A percentile compares a stretch with the other conserved stretches of the same genome.
These are phyloP conservation scores for Kuraishia cidri DNA, from an alignment of 805 yeast genomes.

Conservation along the genomic window DNA sequence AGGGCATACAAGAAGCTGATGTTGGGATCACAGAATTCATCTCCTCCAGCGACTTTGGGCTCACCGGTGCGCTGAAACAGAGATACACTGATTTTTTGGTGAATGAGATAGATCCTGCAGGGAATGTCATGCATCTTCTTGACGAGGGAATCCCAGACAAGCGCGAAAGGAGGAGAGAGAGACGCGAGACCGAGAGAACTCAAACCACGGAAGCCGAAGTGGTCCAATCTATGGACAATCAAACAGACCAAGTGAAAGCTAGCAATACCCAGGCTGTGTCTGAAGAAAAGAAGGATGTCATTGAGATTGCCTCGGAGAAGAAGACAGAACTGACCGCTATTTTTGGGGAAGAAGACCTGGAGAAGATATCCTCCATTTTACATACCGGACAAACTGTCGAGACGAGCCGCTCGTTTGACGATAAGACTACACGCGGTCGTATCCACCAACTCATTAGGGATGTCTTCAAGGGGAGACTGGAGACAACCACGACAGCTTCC, in stretches of 20 bases:
- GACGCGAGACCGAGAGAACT: conserved; percentile 27
- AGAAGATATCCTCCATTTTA: conserved; percentile 41
- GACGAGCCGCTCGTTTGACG: conserved; percentile 47
- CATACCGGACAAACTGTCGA: conserved; percentile 47
- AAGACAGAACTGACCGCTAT: conserved; percentile 36
- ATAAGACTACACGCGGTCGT: conserved; percentile 66
- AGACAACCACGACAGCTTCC: conserved; percentile 64
- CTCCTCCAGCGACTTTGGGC: conserved; percentile 47
- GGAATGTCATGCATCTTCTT: conserved; percentile 61
- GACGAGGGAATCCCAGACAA: conserved; percentile 57
- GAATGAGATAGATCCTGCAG: conserved; percentile 68
- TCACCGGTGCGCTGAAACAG: conserved; percentile 75
- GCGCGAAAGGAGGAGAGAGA: conserved; percentile 38
- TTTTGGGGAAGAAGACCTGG: conserved; percentile 56
- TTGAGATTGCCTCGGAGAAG: conserved; percentile 31
- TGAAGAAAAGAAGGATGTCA: conserved; percentile 10
- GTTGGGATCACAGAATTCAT: conserved; percentile 83
- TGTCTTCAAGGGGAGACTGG: conserved; percentile 67
- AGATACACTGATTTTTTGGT: conserved; percentile 92
- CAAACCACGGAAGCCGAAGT: conserved; percentile 18
- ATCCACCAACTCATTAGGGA: conserved; percentile 71
- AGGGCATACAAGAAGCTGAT: conserved; percentile 59
- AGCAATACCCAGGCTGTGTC: conserved; percentile 16
- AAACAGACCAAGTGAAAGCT: too few species aligned
- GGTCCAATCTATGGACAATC: conserved; percentile 6